phyloP scores from a whole-genome alignment of 371 early-diverging fungal species.

The Coemansia sp. region DNA sequence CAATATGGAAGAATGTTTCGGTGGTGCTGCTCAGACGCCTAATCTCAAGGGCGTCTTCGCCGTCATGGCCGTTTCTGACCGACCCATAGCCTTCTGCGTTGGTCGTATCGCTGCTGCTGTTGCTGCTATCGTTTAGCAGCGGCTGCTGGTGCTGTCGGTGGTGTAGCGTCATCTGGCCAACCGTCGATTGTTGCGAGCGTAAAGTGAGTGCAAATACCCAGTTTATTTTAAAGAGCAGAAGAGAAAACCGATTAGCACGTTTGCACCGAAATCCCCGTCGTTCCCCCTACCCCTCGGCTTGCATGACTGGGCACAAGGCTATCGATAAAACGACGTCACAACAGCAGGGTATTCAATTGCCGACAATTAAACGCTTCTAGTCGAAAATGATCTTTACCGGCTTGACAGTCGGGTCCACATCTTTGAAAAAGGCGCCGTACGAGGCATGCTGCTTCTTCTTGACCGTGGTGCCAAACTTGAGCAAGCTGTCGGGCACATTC shows the following conservation, averaged over 20 bases:
- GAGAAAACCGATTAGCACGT: too few species aligned
- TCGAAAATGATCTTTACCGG: conserved; percentile 89
- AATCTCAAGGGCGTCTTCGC: not conserved
- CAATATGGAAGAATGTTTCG: conserved; percentile 49
- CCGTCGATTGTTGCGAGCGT: not conserved
- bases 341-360: conserved; percentile 4
- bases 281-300: not conserved
- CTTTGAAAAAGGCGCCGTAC: conserved; percentile 96
- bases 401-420: conserved; percentile 79
- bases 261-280: not conserved
- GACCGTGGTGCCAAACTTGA: conserved; percentile 93
- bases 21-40: conserved; percentile 19
- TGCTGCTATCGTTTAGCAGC: not conserved
- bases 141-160: conserved; percentile 4
- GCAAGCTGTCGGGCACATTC: conserved; percentile 80
- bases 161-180: not conserved
- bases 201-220: not conserved
- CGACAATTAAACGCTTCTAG: conserved; percentile 25
- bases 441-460: conserved; percentile 95
- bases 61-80: not conserved
- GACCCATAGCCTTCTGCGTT: conserved; percentile 5
- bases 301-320: not conserved
- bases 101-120: not conserved
- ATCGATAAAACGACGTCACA: too few species aligned
- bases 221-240: too few species aligned